Base-by-base conservation (phyloP, 2,329 filamentous ascomycete genomes). In the Elsinoe fawcettii region DNA sequence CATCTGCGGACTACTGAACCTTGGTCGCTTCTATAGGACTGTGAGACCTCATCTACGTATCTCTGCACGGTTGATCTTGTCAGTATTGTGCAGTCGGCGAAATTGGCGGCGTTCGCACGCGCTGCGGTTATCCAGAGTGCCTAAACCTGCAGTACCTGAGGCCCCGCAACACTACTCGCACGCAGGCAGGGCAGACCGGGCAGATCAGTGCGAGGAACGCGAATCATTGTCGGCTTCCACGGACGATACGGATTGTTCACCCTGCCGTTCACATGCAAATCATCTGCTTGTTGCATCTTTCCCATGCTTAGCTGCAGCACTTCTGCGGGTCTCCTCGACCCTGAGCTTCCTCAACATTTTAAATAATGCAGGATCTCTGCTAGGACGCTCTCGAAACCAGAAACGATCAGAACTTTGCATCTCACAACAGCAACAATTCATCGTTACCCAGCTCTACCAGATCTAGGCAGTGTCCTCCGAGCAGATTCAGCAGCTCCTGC, bases 251-350 rank as follows among this genome's bases (percentile, higher is more conserved):
- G n/a, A 49, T n/a, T 49, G 14, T 49, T 23, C 7, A 25, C n/a
- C 8, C 20, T 47, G 9, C 44, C 44, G 44, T 47, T 25, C 44
- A 47, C 44, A 47, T 47, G 44, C 44, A 12, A 49, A 32, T 49
- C 44, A 16, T 49, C 9, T 7, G 25, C 44, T 25, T 47, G 9
- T 49, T 37, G 34, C 34, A 37, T 37, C 14, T 30, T 37, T 37
- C 34, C 44, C 44, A 49, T 49, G 18, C 23, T 12, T 30, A 23
- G 25, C n/a, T 16, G 18, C 18, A 16, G 41, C 41, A 7, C 22
- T 8, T 43, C 14, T 14, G 34, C 16, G 39, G 39, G 39, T 12
- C 39, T 23, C 1, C 8, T 16, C 9, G 41, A 23, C 41, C 41
- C 41, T 44, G 18, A 20, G 41, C 3, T 44, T 8, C 11, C 16